phyloP scores from a whole-genome alignment of 2,329 filamentous ascomycete genomes.

The Paraphoma sp. region DNA sequence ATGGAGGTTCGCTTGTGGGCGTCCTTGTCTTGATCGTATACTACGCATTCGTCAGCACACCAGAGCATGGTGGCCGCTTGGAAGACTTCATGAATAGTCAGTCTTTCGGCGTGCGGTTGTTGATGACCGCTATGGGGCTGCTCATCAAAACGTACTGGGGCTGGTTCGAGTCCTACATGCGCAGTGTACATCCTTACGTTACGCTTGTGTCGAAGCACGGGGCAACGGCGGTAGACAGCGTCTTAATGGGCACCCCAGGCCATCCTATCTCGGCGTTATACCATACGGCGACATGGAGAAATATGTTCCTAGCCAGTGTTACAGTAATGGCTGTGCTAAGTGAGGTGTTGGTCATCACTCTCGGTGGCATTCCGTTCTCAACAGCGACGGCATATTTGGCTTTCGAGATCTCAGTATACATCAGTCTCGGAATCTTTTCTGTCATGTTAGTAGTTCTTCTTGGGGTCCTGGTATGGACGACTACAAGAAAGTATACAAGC shows the following conservation, averaged over 20 bases:
- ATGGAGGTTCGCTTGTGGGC: slow-evolving; percentile 4
- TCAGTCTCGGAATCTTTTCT: slow-evolving; percentile 5
- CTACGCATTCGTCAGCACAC: slow-evolving; percentile 15
- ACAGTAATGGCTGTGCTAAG: slow-evolving; percentile 6
- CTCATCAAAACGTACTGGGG: slow-evolving; percentile 8
- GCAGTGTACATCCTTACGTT: neutral
- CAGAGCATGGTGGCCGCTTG: slow-evolving; percentile 1
- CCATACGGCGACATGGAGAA: neutral
- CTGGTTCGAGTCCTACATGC: slow-evolving; percentile 11
- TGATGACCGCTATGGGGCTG: slow-evolving; percentile 12
- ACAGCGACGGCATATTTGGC: neutral
- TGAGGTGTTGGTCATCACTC: slow-evolving; percentile 7
- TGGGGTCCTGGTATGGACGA: neutral
- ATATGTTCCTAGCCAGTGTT: neutral
- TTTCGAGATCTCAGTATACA: slow-evolving; percentile 5
- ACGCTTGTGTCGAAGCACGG: slow-evolving; percentile 4
- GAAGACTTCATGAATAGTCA: slow-evolving; percentile 18
- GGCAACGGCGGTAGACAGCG: slow-evolving; percentile 3
- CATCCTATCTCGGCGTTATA: neutral
- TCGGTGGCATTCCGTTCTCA: slow-evolving; percentile 6
- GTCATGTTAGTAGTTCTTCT: neutral
- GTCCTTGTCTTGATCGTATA: slow-evolving; percentile 11
- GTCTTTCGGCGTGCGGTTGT: slow-evolving; percentile 6
- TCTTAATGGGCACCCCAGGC: neutral
- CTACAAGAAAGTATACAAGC: neutral